phyloP scores from a whole-genome alignment of 768 basidiomycete genomes.

The Lentinula sp. region DNA sequence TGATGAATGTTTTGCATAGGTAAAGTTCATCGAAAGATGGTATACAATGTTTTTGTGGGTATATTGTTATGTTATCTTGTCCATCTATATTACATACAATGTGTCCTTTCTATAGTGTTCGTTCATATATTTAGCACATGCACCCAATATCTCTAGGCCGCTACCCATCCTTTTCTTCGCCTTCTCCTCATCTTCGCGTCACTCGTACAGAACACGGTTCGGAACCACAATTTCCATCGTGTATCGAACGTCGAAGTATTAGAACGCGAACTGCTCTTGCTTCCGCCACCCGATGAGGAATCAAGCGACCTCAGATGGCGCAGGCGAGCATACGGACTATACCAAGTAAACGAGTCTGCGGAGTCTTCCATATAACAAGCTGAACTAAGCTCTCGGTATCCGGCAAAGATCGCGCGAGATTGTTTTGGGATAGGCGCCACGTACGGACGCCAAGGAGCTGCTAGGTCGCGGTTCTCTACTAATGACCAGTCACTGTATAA shows the following conservation, averaged over 20 bases:
- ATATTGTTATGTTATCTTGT: neutral
- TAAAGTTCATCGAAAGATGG: too few relatives aligned
- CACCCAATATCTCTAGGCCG: neutral
- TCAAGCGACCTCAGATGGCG: neutral
- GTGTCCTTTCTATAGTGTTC: neutral
- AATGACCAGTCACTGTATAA: conserved; percentile 9
- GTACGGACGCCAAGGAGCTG: conserved; percentile 8
- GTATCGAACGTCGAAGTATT: neutral
- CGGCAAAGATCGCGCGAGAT: neutral
- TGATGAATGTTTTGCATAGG: too few relatives aligned
- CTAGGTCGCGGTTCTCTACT: conserved; percentile 3
- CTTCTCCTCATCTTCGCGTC: neutral
- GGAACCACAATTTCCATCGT: conserved; percentile 2
- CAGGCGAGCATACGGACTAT: conserved; percentile 1
- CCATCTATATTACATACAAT: neutral
- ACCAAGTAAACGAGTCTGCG: neutral
- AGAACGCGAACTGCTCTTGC: neutral
- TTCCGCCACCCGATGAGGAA: neutral
- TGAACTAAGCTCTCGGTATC: neutral
- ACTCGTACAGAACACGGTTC: neutral
- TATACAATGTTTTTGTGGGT: neutral
- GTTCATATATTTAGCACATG: neutral
- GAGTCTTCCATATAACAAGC: neutral
- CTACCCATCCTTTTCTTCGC: neutral
- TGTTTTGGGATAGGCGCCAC: conserved; percentile 8